These are phyloP conservation scores for Solanum hybrid DNA, from an alignment of 305 asterid species.

Conservation along the genomic window DNA sequence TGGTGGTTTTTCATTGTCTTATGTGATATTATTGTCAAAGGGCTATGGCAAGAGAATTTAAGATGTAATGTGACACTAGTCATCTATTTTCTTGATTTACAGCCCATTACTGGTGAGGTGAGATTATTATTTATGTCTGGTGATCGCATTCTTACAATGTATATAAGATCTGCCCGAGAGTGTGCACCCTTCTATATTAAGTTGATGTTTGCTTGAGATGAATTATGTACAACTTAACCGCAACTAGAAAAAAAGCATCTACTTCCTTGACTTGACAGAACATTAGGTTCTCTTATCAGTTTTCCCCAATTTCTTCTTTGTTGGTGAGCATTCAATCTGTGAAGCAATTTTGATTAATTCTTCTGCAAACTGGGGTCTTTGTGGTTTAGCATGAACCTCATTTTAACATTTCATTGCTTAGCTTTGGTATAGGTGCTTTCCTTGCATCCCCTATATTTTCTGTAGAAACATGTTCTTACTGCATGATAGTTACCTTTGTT, in stretches of 20 bases:
- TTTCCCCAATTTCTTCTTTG: not conserved
- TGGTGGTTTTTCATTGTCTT: not conserved
- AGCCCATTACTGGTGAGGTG: not conserved
- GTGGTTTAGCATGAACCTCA: not conserved
- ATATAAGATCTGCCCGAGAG: not conserved
- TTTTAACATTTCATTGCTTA: not conserved
- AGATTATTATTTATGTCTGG: not conserved
- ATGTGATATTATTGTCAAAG: not conserved
- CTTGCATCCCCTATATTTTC: not conserved
- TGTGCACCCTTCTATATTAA: not conserved
- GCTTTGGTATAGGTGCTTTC: not conserved
- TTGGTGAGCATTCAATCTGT: not conserved
- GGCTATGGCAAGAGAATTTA: not conserved
- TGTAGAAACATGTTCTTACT: not conserved
- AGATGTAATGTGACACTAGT: not conserved
- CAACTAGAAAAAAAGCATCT: not conserved
- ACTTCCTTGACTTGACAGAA: not conserved
- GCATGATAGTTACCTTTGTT: conserved; percentile 2
- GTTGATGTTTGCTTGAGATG: not conserved
- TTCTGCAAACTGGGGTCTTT: not conserved
- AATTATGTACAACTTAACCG: not conserved
- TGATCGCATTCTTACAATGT: not conserved
- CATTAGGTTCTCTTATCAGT: not conserved
- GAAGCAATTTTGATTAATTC: not conserved
- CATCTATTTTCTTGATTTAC: not conserved